Evolutionary conservation across 441 rosid genomes (phyloP).

Genomic region (Melastoma candidum): DNA sequence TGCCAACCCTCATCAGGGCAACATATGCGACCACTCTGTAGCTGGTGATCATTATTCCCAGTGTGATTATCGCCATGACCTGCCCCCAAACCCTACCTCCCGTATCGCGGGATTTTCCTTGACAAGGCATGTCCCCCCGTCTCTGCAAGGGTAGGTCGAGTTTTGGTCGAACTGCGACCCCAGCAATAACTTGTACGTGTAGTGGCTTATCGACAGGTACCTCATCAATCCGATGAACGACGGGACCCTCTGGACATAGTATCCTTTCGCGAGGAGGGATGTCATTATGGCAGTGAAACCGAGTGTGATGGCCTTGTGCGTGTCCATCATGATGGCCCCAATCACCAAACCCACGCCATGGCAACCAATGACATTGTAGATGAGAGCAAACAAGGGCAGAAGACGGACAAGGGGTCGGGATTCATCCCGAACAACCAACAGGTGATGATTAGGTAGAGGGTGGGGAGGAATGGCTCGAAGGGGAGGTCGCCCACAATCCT

Average conservation of each 20-base stretch:
- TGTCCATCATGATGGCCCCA: conserved; percentile 29
- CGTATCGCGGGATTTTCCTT: conserved; percentile 7
- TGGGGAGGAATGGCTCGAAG: conserved; percentile 23
- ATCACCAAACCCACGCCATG: conserved; percentile 27
- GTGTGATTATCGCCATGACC: conserved; percentile 20
- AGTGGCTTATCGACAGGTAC: conserved; percentile 24
- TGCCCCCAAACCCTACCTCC: conserved; percentile 18
- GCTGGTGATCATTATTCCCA: conserved; percentile 25
- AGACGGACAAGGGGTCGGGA: conserved; percentile 12
- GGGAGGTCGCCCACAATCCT: conserved; percentile 21
- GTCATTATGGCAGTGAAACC: conserved; percentile 21
- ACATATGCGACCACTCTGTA: conserved; percentile 30
- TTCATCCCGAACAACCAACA: conserved; percentile 23
- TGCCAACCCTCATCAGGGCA: conserved; percentile 21
- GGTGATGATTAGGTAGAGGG: conserved; percentile 17
- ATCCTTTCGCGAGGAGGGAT: conserved; percentile 27
- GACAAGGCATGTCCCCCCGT: conserved; percentile 8
- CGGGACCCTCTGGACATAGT: conserved; percentile 26
- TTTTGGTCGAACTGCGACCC: conserved; percentile 13
- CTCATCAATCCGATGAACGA: conserved; percentile 23
- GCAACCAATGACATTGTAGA: conserved; percentile 12
- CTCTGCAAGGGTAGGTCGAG: conserved; percentile 7
- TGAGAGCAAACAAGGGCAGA: conserved; percentile 18
- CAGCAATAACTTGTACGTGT: conserved; percentile 25
- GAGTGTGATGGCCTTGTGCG: conserved; percentile 21